Evolutionary conservation across 306 rosid genomes (phyloP), one percentile per base, ranked within the genome.

Genomic region (Rosa chinensis): DNA sequence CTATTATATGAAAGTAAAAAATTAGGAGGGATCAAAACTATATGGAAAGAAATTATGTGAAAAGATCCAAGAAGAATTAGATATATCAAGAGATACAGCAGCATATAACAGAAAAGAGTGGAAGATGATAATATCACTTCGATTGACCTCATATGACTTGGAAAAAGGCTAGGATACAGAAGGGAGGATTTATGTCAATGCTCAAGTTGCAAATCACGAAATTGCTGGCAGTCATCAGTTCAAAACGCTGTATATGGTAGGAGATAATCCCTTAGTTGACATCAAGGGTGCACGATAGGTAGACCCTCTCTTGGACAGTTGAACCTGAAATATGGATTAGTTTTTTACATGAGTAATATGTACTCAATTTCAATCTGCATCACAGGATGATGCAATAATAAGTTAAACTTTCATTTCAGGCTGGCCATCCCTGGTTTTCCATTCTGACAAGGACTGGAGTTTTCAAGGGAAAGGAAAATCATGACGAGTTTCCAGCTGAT

Each of bases 341-440:
- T 76, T 82, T 73, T 32, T 70, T 45, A 6, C 23, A 42, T 1
- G 47, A 47, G 28, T 70, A 48, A 17, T 18, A 16, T 37, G 43
- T 73, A 28, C 21, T 39, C 63, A 70, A 23, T 20, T 16, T 12
- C 18, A 47, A 55, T 77, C n/a, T 71, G 53, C 49, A 61, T 82
- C 21, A 20, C 8, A 73, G 44, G 56, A 52, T 80, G 42, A 68
- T 77, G 58, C 49, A 37, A 79, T 25, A 68, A 1, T 43, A 17
- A 81, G 45, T 35, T 68, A 20, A 71, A 59, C 72, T 79, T 81
- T 53, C 63, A 55, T 77, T 85, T 85, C 90, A 94, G 99, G 87
- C 90, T 0, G 99, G 97, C 63, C 88, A 85, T 81, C 99, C 97
- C 78, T 94, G 99, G 99, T 94, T 94, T 89, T 92, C 97, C 44